phyloP scores from a whole-genome alignment of 1,284 basidiomycete species.

The Sanghuangporus sanghuang region DNA sequence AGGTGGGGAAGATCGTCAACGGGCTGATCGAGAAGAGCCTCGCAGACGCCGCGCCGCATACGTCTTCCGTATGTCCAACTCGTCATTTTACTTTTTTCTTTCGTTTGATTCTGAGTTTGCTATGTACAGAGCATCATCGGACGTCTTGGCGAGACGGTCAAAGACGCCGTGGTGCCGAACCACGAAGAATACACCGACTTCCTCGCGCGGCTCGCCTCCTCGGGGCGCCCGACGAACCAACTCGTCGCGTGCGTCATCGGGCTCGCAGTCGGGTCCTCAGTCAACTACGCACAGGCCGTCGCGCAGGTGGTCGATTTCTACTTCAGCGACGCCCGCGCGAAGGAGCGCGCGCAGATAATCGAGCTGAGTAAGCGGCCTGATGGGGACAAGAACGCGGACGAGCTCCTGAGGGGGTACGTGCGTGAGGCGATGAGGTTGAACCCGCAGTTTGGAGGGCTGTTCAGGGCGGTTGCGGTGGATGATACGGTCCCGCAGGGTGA shows the following conservation, averaged over 20 bases:
- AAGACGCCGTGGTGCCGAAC: constrained; percentile 28
- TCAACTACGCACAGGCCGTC: constrained; percentile 38
- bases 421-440: constrained; percentile 46
- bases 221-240: constrained; percentile 37
- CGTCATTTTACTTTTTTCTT: constrained; percentile 25
- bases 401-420: constrained; percentile 45
- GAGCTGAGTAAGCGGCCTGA: constrained; percentile 33
- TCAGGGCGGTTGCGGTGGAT: constrained; percentile 36
- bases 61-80: constrained; percentile 10
- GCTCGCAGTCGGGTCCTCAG: constrained; percentile 41
- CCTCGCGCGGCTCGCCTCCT: constrained; percentile 36
- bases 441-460: constrained; percentile 36
- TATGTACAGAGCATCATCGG: constrained; percentile 21
- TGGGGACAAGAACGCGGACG: constrained; percentile 25
- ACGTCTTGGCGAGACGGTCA: constrained; percentile 12
- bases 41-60: constrained; percentile 15
- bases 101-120: constrained; percentile 6
- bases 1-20: constrained; percentile 17
- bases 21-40: constrained; percentile 17
- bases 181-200: constrained; percentile 37
- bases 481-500: constrained; percentile 30
- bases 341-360: constrained; percentile 27
- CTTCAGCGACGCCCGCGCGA: constrained; percentile 18
- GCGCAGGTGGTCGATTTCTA: constrained; percentile 25
- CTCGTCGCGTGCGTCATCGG: constrained; percentile 42